Conservation (phyloP, 768 basidiomycete species). For the Rhizopogon vulgaris region DNA sequence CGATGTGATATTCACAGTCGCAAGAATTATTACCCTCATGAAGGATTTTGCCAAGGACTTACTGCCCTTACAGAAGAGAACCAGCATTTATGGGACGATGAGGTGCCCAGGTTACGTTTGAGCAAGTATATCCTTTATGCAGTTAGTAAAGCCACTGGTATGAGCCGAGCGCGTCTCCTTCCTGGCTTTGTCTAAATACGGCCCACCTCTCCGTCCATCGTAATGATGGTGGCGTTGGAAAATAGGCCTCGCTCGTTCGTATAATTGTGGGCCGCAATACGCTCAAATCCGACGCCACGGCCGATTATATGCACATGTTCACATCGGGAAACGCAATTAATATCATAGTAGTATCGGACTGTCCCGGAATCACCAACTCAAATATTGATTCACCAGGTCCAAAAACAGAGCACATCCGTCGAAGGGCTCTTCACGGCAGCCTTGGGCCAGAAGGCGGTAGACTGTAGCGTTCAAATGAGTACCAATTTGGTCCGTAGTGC, state of each 20-base stretch:
- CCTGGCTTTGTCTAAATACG: not conserved
- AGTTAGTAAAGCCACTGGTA: not conserved
- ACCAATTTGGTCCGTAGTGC: too few relatives aligned
- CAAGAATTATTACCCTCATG: not conserved
- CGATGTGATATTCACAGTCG: not conserved
- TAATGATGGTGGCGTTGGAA: constrained; percentile 1
- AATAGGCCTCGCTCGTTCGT: not conserved
- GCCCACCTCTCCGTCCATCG: not conserved
- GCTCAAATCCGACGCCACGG: too few relatives aligned
- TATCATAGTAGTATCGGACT: not conserved
- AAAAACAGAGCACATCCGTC: not conserved
- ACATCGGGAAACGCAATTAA: not conserved
- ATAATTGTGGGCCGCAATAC: not conserved
- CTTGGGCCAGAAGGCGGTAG: too few relatives aligned
- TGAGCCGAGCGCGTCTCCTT: not conserved
- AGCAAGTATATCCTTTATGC: not conserved
- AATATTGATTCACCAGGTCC: not conserved
- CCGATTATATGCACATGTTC: too few relatives aligned
- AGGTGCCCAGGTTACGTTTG: not conserved
- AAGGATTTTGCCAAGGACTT: not conserved
- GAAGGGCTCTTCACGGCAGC: not conserved
- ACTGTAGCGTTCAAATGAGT: too few relatives aligned
- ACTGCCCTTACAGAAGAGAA: constrained; percentile 3
- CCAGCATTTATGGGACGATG: not conserved
- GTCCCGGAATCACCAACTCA: too few relatives aligned